Evolutionary conservation across 1,284 basidiomycete genomes (phyloP).

Genomic region (Sporisorium graminicola): DNA sequence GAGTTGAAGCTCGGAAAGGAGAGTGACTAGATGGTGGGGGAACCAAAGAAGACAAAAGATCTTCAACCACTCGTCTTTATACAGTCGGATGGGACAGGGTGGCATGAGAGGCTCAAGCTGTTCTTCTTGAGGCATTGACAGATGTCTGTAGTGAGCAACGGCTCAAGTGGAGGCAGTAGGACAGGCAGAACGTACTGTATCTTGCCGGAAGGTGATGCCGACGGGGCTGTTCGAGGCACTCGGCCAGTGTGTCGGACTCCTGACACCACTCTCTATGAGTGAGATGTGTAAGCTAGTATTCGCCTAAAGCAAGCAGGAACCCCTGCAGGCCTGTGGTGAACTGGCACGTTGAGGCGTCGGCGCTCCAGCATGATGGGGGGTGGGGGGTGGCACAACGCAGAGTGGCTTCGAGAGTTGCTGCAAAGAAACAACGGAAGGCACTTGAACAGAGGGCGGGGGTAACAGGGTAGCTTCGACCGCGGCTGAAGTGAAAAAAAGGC

Average conservation of each 20-base stretch:
- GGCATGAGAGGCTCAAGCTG: background rate
- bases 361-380: background rate
- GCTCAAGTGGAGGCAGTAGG: slow-evolving; percentile 29
- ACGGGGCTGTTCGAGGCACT: slow-evolving; percentile 8
- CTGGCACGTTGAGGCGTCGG: slow-evolving; percentile 24
- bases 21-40: slow-evolving; percentile 26
- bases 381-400: slow-evolving; percentile 5
- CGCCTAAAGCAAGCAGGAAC: slow-evolving; percentile 8
- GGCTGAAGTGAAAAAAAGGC: background rate
- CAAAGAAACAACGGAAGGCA: background rate
- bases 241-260: slow-evolving; percentile 10
- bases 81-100: slow-evolving; percentile 6
- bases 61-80: slow-evolving; percentile 16
- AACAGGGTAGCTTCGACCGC: background rate
- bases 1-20: slow-evolving; percentile 38
- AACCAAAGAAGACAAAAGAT: background rate
- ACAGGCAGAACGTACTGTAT: slow-evolving; percentile 9
- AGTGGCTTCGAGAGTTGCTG: slow-evolving; percentile 1
- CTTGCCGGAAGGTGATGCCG: background rate
- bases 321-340: slow-evolving; percentile 7
- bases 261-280: background rate
- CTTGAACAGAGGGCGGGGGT: slow-evolving; percentile 2
- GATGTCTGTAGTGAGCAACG: slow-evolving; percentile 5
- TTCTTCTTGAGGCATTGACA: background rate
- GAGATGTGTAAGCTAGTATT: slow-evolving; percentile 44